Base-by-base conservation (phyloP, 129 eudicot genomes). In the Chrysanthemum lavandulifolium region DNA sequence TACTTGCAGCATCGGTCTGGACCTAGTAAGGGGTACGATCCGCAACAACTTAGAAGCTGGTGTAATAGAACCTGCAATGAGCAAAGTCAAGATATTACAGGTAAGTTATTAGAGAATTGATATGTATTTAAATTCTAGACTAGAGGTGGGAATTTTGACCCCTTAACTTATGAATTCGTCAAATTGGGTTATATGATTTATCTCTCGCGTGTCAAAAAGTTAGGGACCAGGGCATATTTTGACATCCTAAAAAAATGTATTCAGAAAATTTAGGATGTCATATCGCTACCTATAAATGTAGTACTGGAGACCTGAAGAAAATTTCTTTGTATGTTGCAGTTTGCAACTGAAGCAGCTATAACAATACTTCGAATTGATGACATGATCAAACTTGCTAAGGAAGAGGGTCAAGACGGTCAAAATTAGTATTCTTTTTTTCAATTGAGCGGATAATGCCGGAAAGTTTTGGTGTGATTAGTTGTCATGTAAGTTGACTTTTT, bases 301-400 rank as follows among this genome's bases (percentile, higher is more conserved):
- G n/a, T 25, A 11, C 6, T 43, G 11, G 4, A 11, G 13, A 16
- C 11, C 4, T 13, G 10, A 61, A 15, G 49, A 48, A n/a, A 69
- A 15, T 59, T 6, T 11, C 49, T 56, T 16, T 25, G 2, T 59
- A 21, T 62, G 67, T 72, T 14, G 13, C 94, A 90, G 97, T 94
- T 94, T 81, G 99, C 97, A 63, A 94, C 99, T 11, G 99, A 90
- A 82, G 97, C 99, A 10, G 97, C 99, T 68, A 94, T 94, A 25
- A 94, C 97, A 0, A 90, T 94, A 48, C 97, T 94, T 53, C 88
- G 99, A 65, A 94, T 94, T 27, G 97, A 90, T 74, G 99, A 90
- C 83, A 90, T 94, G 99, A 94, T 94, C 67, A 88, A 68, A 76
- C 89, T 90, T 48, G 91, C 62, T 61, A 94, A 94, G 62, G 99